phyloP scores from a whole-genome alignment of 208 protist genomes.

The Leishmania mexicana region DNA sequence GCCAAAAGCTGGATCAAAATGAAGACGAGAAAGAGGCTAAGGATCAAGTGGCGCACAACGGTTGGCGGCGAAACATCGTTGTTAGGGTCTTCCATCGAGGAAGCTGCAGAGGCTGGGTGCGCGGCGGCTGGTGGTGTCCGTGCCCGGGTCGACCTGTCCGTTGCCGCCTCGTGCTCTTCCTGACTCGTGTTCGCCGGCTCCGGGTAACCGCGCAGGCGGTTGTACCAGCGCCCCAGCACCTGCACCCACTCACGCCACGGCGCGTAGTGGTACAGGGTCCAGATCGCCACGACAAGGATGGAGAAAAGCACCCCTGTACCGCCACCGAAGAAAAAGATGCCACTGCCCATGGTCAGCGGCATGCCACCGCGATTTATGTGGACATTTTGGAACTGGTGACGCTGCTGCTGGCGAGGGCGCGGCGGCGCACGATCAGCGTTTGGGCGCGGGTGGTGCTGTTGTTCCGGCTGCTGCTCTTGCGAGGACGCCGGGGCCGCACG shows the following conservation, averaged over 20 bases:
- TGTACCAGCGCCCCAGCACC: conserved; percentile 8
- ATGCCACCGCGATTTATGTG: conserved; percentile 30
- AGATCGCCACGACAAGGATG: conserved; percentile 37
- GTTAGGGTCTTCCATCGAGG: neutral
- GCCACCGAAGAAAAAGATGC: conserved; percentile 55
- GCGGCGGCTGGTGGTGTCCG: neutral
- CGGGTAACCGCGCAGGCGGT: conserved; percentile 9
- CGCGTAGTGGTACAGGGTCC: conserved; percentile 46
- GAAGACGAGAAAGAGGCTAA: conserved; percentile 22
- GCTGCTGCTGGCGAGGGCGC: conserved; percentile 33
- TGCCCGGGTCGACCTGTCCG: conserved; percentile 5
- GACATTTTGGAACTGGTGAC: conserved; percentile 16
- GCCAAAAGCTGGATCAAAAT: conserved; percentile 29
- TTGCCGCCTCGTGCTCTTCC: neutral
- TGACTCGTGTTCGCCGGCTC: conserved; percentile 3
- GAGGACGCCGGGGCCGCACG: neutral
- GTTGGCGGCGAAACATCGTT: neutral
- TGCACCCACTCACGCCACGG: conserved; percentile 49
- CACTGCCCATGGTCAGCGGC: conserved; percentile 46
- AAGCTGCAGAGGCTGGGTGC: neutral
- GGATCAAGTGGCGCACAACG: conserved; percentile 10
- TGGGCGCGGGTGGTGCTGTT: conserved; percentile 42
- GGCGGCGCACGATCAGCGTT: conserved; percentile 50
- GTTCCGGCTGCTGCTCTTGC: conserved; percentile 2
- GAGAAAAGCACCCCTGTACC: conserved; percentile 37